phyloP scores from a whole-genome alignment of 208 protist species.

The Leishmania guyanensis region DNA sequence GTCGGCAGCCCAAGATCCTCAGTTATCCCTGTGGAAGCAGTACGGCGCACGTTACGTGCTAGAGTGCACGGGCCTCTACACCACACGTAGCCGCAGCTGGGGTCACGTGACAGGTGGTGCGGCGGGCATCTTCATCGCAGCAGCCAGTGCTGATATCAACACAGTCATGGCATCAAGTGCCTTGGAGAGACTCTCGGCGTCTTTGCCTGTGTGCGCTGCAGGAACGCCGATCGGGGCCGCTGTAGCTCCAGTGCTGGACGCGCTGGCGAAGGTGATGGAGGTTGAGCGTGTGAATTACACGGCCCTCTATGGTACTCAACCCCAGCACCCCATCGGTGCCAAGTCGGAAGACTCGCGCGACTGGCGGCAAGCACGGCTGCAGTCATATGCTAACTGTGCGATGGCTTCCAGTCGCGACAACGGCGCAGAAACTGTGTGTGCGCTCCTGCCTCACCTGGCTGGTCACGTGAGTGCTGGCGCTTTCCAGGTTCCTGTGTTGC shows the following conservation, averaged over 20 bases:
- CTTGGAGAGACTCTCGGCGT: constrained; percentile 62
- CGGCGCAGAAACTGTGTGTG: constrained; percentile 96
- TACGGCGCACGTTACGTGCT: constrained; percentile 93
- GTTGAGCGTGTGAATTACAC: constrained; percentile 97
- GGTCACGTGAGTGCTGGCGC: constrained; percentile 87
- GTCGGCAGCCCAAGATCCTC: constrained; percentile 70
- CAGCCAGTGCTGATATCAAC: constrained; percentile 94
- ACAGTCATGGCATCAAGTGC: constrained; percentile 97
- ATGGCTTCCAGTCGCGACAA: constrained; percentile 95
- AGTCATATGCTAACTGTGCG: constrained; percentile 67
- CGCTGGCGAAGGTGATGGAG: constrained; percentile 94
- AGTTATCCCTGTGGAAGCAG: constrained; percentile 91
- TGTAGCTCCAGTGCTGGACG: constrained; percentile 96
- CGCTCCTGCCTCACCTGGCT: constrained; percentile 85
- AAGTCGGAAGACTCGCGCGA: constrained; percentile 92
- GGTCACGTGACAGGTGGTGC: constrained; percentile 94
- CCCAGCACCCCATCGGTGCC: constrained; percentile 96
- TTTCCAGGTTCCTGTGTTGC: constrained; percentile 97
- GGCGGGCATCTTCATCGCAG: constrained; percentile 98
- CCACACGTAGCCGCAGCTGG: constrained; percentile 82
- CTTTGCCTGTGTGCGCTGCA: constrained; percentile 92
- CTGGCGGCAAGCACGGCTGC: constrained; percentile 94
- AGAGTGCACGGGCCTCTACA: constrained; percentile 98
- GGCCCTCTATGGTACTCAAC: constrained; percentile 96
- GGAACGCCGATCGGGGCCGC: constrained; percentile 99